Percentiles rank a stretch among this genome's conserved stretches.
phyloP scores from a whole-genome alignment of 495 filamentous ascomycete species.

The Penicillium mononematosum region DNA sequence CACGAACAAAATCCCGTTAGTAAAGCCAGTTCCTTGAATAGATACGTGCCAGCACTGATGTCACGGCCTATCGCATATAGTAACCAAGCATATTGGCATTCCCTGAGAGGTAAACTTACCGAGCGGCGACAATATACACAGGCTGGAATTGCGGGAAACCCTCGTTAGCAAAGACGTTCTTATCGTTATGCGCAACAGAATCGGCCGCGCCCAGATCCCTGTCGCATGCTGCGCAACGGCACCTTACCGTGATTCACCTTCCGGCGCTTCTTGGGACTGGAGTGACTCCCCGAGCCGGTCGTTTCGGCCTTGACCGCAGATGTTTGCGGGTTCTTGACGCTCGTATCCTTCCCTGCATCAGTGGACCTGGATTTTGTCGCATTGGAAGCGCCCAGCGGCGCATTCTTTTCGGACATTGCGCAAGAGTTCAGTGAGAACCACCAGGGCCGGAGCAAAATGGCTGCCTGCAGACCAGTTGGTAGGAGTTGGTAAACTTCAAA shows the following conservation, averaged over 20 bases:
- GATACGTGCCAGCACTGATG: neutral
- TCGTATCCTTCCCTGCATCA: slow-evolving; percentile 29
- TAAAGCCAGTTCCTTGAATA: slow-evolving; percentile 18
- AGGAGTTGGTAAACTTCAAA: slow-evolving; percentile 17
- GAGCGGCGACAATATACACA: slow-evolving; percentile 99
- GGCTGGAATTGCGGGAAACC: slow-evolving; percentile 55
- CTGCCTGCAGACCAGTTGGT: slow-evolving; percentile 31
- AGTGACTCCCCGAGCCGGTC: slow-evolving; percentile 38
- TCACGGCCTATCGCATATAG: slow-evolving; percentile 4
- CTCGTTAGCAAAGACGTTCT: slow-evolving; percentile 34
- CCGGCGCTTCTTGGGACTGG: slow-evolving; percentile 88
- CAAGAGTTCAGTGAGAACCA: slow-evolving; percentile 12
- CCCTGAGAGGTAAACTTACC: slow-evolving; percentile 60
- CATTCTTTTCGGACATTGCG: slow-evolving; percentile 41
- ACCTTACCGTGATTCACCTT: slow-evolving; percentile 98
- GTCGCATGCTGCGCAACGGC: slow-evolving; percentile 28
- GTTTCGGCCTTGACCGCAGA: slow-evolving; percentile 42
- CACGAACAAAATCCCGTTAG: slow-evolving; percentile 43
- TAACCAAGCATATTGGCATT: neutral
- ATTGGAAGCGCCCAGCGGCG: slow-evolving; percentile 31
- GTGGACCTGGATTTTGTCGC: slow-evolving; percentile 17
- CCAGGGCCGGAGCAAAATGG: slow-evolving; percentile 30
- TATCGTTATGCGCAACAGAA: slow-evolving; percentile 29
- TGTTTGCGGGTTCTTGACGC: slow-evolving; percentile 35
- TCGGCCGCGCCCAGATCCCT: slow-evolving; percentile 32